These are phyloP conservation scores for Lichtheimia hyalospora DNA, from an alignment of 371 early-diverging fungal species.

Conservation along the genomic window DNA sequence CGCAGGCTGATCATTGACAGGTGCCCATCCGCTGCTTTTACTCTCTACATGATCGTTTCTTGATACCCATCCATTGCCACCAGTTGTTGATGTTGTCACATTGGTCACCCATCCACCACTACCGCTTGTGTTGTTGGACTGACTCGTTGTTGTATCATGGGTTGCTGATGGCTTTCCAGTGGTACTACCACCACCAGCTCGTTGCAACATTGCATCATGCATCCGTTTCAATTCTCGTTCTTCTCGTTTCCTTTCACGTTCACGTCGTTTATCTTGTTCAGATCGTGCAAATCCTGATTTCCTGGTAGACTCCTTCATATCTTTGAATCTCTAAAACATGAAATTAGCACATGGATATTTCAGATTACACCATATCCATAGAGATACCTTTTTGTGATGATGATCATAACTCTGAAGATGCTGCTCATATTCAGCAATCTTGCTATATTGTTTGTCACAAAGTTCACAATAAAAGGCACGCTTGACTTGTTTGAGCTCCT, in stretches of 20 bases:
- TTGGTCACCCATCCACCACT: constrained; percentile 6
- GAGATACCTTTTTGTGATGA: constrained; percentile 66
- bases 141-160: constrained; percentile 3
- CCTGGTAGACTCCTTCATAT: constrained; percentile 67
- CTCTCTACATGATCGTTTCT: too few species aligned
- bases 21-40: constrained; percentile 1
- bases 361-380: neutral
- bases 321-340: constrained; percentile 65
- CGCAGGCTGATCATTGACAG: neutral
- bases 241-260: constrained; percentile 67
- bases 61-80: too few species aligned
- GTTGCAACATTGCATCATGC: constrained; percentile 66
- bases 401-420: constrained; percentile 82
- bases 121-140: neutral
- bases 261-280: constrained; percentile 51
- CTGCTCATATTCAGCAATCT: constrained; percentile 73
- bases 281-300: constrained; percentile 36
- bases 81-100: too few species aligned
- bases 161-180: constrained; percentile 2
- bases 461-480: constrained; percentile 76
- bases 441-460: constrained; percentile 80
- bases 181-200: constrained; percentile 25
- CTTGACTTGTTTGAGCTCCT: constrained; percentile 64
- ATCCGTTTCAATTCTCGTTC: constrained; percentile 67
- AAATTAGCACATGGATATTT: neutral